Evolutionary conservation across 495 filamentous ascomycete genomes (phyloP), one percentile per base, ranked within the genome.

Genomic region (Penicillium dipodomyicola): DNA sequence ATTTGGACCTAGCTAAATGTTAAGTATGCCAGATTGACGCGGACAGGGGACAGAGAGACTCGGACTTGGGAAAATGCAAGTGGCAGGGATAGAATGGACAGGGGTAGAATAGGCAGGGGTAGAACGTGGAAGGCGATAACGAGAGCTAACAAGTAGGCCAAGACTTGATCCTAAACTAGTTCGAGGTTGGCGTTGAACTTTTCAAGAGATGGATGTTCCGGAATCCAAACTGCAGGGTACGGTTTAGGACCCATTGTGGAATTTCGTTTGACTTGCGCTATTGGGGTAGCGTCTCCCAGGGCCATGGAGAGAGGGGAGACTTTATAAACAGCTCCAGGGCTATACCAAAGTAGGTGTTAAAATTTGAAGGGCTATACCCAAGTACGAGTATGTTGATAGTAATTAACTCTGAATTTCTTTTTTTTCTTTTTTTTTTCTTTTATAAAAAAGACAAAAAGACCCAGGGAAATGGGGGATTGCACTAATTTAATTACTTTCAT

Each of bases 131-230:
- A 50, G 47, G 19, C 20, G 0, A 48, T 49, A 33, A 30, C 9
- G 15, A 22, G 8, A 19, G 17, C 27, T 19, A 19, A 23, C 37
- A 11, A 11, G 12, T 23, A 15, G 4, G 42, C 20, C 42, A 11
- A 15, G 12, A 43, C 20, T 11, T 4, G 22, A 23, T 23, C 35
- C 29, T 52, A 40, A 44, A 10, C 15, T 40, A 15, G 17, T 32
- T 56, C 20, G 23, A 56, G 57, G 43, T 33, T 45, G 49, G 49
- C 48, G 48, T 59, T 46, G 29, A 46, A 54, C 17, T 8, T 23
- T 33, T 32, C 29, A 32, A 30, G 14, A 41, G 20, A 17, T 17
- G 14, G 30, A 27, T 19, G 19, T 49, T 30, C 44, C 25, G 23
- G 54, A 56, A 30, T 25, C 11, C 48, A n/a, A 17, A 17, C 29